Percentiles rank a stretch among this genome's conserved stretches.
Conservation (phyloP, 345 rosid genomes). For the Euphorbia peplus region DNA sequence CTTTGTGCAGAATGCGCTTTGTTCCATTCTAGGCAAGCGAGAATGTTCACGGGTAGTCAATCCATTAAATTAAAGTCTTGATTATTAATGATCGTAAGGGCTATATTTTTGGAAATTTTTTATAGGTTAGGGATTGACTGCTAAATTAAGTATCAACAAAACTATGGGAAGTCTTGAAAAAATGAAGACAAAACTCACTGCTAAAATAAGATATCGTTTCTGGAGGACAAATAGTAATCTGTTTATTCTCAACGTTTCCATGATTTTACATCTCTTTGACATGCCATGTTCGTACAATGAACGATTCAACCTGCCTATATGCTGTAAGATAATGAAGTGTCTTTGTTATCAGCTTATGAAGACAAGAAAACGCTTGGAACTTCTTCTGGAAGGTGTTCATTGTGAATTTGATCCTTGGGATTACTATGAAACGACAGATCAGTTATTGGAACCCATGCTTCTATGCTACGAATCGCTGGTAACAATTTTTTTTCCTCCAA, state of each 20-base stretch:
- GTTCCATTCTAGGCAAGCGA: not conserved
- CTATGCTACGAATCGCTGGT: slow-evolving; percentile 89
- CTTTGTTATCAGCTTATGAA: slow-evolving; percentile 65
- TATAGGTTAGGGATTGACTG: not conserved
- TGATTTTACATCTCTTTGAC: slow-evolving; percentile 1
- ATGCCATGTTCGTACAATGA: not conserved
- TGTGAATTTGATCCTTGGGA: slow-evolving; percentile 76
- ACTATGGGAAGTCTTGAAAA: not conserved
- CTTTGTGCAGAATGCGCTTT: not conserved
- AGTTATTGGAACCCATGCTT: slow-evolving; percentile 80
- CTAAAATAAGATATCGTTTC: not conserved
- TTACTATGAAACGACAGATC: slow-evolving; percentile 77
- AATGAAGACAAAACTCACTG: not conserved
- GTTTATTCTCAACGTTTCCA: slow-evolving; percentile 1
- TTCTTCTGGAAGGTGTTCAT: slow-evolving; percentile 89
- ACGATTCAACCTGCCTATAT: not conserved
- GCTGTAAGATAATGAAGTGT: slow-evolving; percentile 5
- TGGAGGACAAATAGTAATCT: not conserved
- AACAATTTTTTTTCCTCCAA: slow-evolving; percentile 11
- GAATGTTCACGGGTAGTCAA: not conserved
- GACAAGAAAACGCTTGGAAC: slow-evolving; percentile 73
- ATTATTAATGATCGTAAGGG: not conserved
- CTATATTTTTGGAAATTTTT: not conserved
- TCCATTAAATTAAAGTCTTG: not conserved
- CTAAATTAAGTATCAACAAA: no score